Evolutionary conservation across 768 basidiomycete genomes (phyloP).

Genomic region (Phlebiopsis flavidoalba): DNA sequence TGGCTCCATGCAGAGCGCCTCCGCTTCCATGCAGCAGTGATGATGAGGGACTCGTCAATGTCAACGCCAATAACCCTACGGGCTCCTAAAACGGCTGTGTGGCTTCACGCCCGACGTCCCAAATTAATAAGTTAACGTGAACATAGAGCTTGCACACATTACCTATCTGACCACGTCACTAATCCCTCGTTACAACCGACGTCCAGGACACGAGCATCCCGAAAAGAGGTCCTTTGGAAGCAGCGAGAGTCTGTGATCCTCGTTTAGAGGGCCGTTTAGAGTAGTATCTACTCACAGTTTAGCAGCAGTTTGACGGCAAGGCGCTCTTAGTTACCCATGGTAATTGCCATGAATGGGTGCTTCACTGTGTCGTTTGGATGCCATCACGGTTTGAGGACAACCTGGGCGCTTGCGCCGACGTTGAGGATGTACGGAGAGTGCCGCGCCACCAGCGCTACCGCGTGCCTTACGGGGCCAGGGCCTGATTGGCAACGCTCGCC

Average conservation of each 20-base stretch:
- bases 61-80: slow-evolving; percentile 77
- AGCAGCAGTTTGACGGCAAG: not conserved
- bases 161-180: slow-evolving; percentile 88
- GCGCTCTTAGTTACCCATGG: slow-evolving; percentile 42
- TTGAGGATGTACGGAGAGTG: not conserved
- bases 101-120: not conserved
- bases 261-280: slow-evolving; percentile 56
- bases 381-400: not conserved
- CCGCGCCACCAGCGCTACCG: slow-evolving; percentile 1
- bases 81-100: slow-evolving; percentile 63
- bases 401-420: not conserved
- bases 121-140: not conserved
- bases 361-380: not conserved
- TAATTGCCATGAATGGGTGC: slow-evolving; percentile 69
- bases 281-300: slow-evolving; percentile 53
- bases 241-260: slow-evolving; percentile 61
- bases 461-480: not conserved
- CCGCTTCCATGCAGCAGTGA: slow-evolving; percentile 65
- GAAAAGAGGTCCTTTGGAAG: slow-evolving; percentile 51
- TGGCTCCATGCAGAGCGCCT: slow-evolving; percentile 67
- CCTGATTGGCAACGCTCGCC: no score
- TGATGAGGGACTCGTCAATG: slow-evolving; percentile 73
- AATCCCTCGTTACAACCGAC: slow-evolving; percentile 85
- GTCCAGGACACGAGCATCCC: slow-evolving; percentile 62
- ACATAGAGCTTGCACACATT: slow-evolving; percentile 7